Percentiles rank a stretch among this genome's conserved stretches.
Conservation (phyloP, 305 asterid genomes). For the Fraxinus sp. region DNA sequence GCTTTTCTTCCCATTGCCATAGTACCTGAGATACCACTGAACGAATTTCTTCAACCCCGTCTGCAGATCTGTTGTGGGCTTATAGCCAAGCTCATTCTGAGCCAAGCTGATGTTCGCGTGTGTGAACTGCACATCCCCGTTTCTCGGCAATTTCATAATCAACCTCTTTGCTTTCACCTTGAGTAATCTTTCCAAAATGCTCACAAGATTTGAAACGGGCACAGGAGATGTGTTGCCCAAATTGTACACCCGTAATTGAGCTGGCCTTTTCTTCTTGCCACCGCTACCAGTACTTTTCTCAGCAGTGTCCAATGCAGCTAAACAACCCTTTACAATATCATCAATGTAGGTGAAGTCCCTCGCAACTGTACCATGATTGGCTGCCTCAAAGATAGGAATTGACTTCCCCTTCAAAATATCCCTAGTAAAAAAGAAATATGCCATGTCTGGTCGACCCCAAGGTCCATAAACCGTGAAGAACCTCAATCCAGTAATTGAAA, state of each 20-base stretch:
- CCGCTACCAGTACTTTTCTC: not conserved
- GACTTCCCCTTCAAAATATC: not conserved
- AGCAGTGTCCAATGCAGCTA: not conserved
- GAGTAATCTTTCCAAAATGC: constrained; percentile 77
- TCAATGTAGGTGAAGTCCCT: not conserved
- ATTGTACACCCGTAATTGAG: not conserved
- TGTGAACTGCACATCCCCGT: constrained; percentile 88
- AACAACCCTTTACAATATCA: not conserved
- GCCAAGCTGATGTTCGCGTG: constrained; percentile 89
- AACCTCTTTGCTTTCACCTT: constrained; percentile 76
- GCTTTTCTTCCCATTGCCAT: constrained; percentile 72
- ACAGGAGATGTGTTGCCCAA: constrained; percentile 12
- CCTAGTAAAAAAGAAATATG: not conserved
- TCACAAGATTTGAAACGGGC: constrained; percentile 82
- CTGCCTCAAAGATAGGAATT: not conserved
- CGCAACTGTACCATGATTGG: not conserved
- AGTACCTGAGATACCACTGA: constrained; percentile 81
- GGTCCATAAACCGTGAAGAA: not conserved
- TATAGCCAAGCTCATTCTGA: constrained; percentile 78
- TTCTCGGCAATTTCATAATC: constrained; percentile 80
- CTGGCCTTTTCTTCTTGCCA: not conserved
- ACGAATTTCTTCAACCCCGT: constrained; percentile 89
- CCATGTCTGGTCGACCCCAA: not conserved
- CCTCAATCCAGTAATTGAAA: not conserved
- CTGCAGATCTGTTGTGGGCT: constrained; percentile 82